Conservation (phyloP, 768 basidiomycete genomes). For the Suillus spraguei region DNA sequence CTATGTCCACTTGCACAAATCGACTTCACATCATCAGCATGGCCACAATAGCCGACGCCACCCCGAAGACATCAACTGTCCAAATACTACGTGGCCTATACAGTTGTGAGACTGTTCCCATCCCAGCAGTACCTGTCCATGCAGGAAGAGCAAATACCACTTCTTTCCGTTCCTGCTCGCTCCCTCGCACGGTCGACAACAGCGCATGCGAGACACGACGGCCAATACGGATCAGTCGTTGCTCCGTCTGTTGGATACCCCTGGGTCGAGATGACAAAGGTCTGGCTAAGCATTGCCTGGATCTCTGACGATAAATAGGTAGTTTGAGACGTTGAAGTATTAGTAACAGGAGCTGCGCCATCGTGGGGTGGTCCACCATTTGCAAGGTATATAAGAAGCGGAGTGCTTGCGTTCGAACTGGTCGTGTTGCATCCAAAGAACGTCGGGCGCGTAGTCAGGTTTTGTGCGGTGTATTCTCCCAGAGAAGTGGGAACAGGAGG, state of each 20-base stretch:
- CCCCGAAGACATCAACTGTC: constrained; percentile 9
- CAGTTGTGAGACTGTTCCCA: constrained; percentile 15
- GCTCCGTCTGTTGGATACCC: constrained; percentile 35
- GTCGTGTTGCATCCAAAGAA: constrained; percentile 48
- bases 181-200: constrained; percentile 48
- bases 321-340: constrained; percentile 43
- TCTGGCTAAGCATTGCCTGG: constrained; percentile 48
- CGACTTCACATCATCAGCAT: constrained; percentile 18
- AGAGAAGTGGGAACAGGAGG: constrained; percentile 31
- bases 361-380: constrained; percentile 49
- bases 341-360: constrained; percentile 41
- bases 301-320: constrained; percentile 39
- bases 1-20: neutral
- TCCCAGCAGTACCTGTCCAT: constrained; percentile 37
- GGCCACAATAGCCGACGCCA: constrained; percentile 17
- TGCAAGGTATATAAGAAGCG: constrained; percentile 61
- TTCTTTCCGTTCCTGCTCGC: constrained; percentile 25
- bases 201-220: constrained; percentile 53
- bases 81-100: constrained; percentile 3
- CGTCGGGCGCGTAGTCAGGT: constrained; percentile 40
- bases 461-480: constrained; percentile 36
- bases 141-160: constrained; percentile 34
- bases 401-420: constrained; percentile 34
- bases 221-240: constrained; percentile 44
- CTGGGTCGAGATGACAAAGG: constrained; percentile 45